Evolutionary conservation across 495 filamentous ascomycete species (phyloP).

Genomic region (Xylaria curta): DNA sequence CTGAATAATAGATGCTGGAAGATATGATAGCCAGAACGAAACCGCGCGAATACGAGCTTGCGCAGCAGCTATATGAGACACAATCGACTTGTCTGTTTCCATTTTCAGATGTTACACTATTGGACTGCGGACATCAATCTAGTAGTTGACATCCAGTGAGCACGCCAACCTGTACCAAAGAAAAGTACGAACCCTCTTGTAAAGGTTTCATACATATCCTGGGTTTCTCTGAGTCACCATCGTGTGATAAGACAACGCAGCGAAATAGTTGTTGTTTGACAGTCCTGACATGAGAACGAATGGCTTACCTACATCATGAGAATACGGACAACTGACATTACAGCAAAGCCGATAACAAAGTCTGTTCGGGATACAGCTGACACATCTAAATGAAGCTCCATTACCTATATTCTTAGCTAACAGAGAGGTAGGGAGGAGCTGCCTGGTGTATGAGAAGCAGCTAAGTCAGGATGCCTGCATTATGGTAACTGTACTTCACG

Average conservation of each 20-base stretch:
- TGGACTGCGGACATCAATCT: not conserved
- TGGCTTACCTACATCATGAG: not conserved
- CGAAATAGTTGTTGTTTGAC: not conserved
- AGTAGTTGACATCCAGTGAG: not conserved
- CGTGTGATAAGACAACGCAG: not conserved
- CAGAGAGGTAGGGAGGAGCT: not conserved
- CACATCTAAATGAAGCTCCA: not conserved
- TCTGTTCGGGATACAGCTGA: not conserved
- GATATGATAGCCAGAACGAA: not conserved
- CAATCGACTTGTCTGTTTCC: not conserved
- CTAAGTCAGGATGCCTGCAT: not conserved
- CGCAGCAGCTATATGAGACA: too few relatives aligned
- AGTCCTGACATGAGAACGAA: not conserved
- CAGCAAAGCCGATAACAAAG: not conserved
- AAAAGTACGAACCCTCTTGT: not conserved
- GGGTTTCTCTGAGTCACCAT: not conserved
- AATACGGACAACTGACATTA: not conserved
- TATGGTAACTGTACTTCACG: not conserved
- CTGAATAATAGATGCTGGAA: not conserved
- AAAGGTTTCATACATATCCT: not conserved
- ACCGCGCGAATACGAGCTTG: not conserved
- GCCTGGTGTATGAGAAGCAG: not conserved
- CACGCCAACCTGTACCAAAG: not conserved
- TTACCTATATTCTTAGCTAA: too few relatives aligned
- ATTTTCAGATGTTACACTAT: not conserved